Evolutionary conservation across 371 early-diverging fungal genomes (phyloP), one percentile per base, ranked within the genome.

Genomic region (Gilbertella persicaria): DNA sequence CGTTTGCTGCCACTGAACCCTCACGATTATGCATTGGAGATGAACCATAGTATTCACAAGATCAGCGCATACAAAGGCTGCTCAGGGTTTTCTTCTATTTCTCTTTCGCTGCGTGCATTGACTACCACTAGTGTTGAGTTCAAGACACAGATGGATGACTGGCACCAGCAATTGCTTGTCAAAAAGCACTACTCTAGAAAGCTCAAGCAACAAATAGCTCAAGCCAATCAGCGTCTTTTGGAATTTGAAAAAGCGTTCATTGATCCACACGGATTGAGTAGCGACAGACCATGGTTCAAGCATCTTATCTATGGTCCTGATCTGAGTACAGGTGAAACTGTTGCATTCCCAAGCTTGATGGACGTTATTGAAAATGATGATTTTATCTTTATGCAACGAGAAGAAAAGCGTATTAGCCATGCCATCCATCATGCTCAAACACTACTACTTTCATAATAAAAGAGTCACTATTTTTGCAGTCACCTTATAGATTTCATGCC

Each of bases 221-320:
- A 40, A 20, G 14, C 30, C 9, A 85, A 85, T 49, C 66, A 73
- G 20, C 71, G 73, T 8, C 39, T 74, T 2, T 50, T 58, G 2
- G 45, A 60, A 23, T 73, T 84, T 38, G 87, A 85, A 50, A 67
- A 79, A 9, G 72, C 69, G 4, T 80, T 87, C 43, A 45, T 83
- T 21, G 76, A 78, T 21, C 64, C 69, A 13, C 59, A 73, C 35
- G 86, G 86, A n/a, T 19, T 58, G 24, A 36, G 35, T n/a, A 12
- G n/a, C 2, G 47, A 37, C 8, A 25, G 49, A 6, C 25, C 17
- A 7, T 87, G 87, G 87, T 84, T 72, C 49, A 78, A 79, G 39
- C 87, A 87, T 44, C 67, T 73, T 4, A 47, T 86, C 4, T 74
- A 78, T 47, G 77, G 80, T 1, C 85, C 87, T 5, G 70, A 76